These are phyloP conservation scores for Porodaedalea pini DNA, from an alignment of 1,284 basidiomycete species.

Conservation along the genomic window DNA sequence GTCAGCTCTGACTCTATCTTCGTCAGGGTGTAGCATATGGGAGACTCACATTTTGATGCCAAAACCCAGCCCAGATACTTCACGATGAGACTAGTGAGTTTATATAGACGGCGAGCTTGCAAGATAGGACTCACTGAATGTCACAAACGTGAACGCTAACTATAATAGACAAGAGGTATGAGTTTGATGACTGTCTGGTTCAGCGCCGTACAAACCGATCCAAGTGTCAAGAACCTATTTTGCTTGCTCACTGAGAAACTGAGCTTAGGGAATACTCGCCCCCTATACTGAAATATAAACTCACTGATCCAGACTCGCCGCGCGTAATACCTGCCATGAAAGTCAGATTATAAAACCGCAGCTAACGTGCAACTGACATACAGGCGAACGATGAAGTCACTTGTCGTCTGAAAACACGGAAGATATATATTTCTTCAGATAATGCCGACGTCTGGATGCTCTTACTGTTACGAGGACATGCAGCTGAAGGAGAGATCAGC, in stretches of 20 bases:
- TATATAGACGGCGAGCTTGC: background rate
- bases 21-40: background rate
- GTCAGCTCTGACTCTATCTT: background rate
- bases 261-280: background rate
- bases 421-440: background rate
- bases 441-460: background rate
- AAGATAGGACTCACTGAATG: conserved; percentile 12
- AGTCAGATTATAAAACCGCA: background rate
- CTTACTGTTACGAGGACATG: background rate
- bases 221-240: conserved; percentile 11
- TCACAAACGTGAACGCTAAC: conserved; percentile 4
- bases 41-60: conserved; percentile 4
- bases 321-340: background rate
- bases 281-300: background rate
- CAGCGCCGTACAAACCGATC: background rate
- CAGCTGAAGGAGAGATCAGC: background rate
- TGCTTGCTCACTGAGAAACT: conserved; percentile 7
- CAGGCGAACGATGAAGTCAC: conserved; percentile 10
- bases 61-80: conserved; percentile 15
- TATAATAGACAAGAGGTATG: background rate
- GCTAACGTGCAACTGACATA: background rate
- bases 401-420: background rate
- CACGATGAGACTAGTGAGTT: background rate
- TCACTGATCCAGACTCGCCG: conserved; percentile 13
- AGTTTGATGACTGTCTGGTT: background rate